A percentile compares a stretch with the other conserved stretches of the same genome.
These are phyloP conservation scores for Cryphonectria nitschkei DNA, from an alignment of 2,329 filamentous ascomycete species.

Conservation along the genomic window DNA sequence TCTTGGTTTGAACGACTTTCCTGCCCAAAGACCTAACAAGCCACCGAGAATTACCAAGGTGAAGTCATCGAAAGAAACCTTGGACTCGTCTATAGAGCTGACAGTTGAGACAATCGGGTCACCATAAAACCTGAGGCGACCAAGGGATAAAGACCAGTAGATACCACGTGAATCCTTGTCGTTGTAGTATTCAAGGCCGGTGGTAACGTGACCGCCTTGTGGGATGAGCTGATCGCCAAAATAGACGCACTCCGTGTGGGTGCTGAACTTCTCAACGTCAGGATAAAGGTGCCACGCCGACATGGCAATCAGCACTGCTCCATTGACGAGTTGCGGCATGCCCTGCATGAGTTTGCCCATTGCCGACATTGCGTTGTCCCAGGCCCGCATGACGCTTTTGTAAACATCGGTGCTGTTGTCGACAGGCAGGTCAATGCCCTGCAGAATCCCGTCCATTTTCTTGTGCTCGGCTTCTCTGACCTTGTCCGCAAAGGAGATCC, in stretches of 20 bases:
- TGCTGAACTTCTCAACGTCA: constrained; percentile 33
- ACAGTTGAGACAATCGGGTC: neutral
- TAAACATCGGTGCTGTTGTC: constrained; percentile 34
- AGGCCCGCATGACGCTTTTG: constrained; percentile 36
- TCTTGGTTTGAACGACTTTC: neutral
- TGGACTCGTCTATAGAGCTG: neutral
- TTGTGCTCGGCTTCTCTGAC: constrained; percentile 34
- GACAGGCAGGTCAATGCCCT: constrained; percentile 36
- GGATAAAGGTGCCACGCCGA: constrained; percentile 43
- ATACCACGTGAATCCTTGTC: neutral
- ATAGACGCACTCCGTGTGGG: neutral
- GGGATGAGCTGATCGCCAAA: neutral
- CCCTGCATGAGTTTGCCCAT: constrained; percentile 38
- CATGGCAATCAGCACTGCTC: constrained; percentile 37
- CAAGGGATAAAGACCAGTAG: constrained; percentile 2
- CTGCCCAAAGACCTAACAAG: neutral
- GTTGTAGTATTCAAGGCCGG: neutral
- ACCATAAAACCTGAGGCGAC: constrained; percentile 9
- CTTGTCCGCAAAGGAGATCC: constrained; percentile 40
- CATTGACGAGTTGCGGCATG: constrained; percentile 34
- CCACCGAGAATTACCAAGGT: neutral
- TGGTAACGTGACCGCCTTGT: neutral
- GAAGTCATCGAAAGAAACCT: neutral
- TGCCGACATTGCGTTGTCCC: constrained; percentile 34
- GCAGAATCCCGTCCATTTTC: constrained; percentile 36